A percentile compares a stretch with the other conserved stretches of the same genome.
Conservation (phyloP, 2,329 filamentous ascomycete genomes). For the Diaporthe sp. region DNA sequence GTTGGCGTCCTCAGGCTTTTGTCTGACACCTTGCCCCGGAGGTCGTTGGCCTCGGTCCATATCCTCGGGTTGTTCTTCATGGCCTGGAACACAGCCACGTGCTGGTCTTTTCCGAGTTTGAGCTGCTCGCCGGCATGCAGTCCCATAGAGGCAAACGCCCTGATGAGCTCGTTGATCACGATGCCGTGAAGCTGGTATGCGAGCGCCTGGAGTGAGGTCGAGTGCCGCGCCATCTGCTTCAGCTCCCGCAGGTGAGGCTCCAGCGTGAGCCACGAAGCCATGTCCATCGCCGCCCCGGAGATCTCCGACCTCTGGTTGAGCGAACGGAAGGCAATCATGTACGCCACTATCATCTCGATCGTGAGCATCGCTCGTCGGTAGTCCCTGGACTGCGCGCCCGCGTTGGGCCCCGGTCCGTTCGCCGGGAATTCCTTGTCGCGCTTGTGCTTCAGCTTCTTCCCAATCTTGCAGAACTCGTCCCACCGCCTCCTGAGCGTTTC, state of each 20-base stretch:
- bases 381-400: constrained; percentile 32
- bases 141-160: constrained; percentile 50
- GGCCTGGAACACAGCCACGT: constrained; percentile 43
- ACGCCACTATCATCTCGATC: constrained; percentile 64
- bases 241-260: constrained; percentile 60
- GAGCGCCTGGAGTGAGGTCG: constrained; percentile 53
- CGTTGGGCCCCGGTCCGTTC: constrained; percentile 36
- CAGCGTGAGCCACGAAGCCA: constrained; percentile 57
- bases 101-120: constrained; percentile 43
- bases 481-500: constrained; percentile 32
- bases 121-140: constrained; percentile 38
- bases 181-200: constrained; percentile 59
- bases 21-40: constrained; percentile 48
- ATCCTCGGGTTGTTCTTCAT: constrained; percentile 45
- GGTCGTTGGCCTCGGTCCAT: constrained; percentile 48
- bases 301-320: constrained; percentile 59
- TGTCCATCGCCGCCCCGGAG: constrained; percentile 58
- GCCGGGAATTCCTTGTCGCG: constrained; percentile 55
- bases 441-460: constrained; percentile 66
- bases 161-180: constrained; percentile 60
- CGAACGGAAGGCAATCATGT: constrained; percentile 66
- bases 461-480: constrained; percentile 53
- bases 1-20: constrained; percentile 43
- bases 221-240: constrained; percentile 52
- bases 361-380: constrained; percentile 47